A percentile compares a stretch with the other conserved stretches of the same genome.
Evolutionary conservation across 2,329 filamentous ascomycete genomes (phyloP).

Genomic region (Hypomyces rosellus): DNA sequence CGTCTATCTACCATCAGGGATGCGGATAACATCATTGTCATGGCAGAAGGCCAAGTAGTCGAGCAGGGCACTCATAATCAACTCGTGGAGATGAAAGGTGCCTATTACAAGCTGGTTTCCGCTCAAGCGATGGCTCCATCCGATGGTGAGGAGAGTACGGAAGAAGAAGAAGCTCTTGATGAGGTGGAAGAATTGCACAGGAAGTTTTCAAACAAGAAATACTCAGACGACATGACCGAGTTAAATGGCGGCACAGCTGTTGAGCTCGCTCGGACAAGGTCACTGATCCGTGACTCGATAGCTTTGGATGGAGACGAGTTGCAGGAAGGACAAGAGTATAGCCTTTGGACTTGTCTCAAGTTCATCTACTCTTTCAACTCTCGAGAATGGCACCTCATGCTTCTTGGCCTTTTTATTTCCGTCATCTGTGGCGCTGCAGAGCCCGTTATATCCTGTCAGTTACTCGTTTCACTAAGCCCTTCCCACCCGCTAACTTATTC

Average conservation of each 20-base stretch:
- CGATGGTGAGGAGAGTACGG: slow-evolving; percentile 45
- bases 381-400: slow-evolving; percentile 64
- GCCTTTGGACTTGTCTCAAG: slow-evolving; percentile 69
- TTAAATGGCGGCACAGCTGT: no score
- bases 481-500: slow-evolving; percentile 35
- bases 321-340: slow-evolving; percentile 44
- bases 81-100: slow-evolving; percentile 61
- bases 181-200: slow-evolving; percentile 45
- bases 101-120: slow-evolving; percentile 80
- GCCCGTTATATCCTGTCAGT: no score
- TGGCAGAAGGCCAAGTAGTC: slow-evolving; percentile 75
- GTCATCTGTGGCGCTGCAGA: slow-evolving; percentile 60
- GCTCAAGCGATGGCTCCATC: slow-evolving; percentile 73
- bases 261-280: no score
- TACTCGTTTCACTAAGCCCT: slow-evolving; percentile 60
- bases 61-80: slow-evolving; percentile 87
- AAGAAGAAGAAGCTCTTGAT: slow-evolving; percentile 46
- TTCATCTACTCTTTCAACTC: slow-evolving; percentile 75
- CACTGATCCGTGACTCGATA: no score
- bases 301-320: no score
- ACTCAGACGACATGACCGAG: no score
- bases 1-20: slow-evolving; percentile 89
- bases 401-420: slow-evolving; percentile 64
- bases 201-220: slow-evolving; percentile 33
- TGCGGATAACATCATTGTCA: slow-evolving; percentile 92